phyloP scores from a whole-genome alignment of 208 protist genomes.

The Naegleria gruberi region DNA sequence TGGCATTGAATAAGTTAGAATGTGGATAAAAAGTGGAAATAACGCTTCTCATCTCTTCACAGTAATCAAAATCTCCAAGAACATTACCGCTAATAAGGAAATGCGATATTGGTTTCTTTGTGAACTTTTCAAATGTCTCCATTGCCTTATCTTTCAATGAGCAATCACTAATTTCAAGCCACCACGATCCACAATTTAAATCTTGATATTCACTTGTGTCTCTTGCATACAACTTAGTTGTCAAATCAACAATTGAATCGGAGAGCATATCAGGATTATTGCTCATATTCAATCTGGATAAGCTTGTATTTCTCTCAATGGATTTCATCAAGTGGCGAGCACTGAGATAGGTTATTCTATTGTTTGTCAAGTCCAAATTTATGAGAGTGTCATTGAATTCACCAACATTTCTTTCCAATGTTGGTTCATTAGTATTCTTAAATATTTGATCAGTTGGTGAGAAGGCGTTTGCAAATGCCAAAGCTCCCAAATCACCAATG shows the following conservation, averaged over 20 bases:
- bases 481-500: conserved; percentile 46
- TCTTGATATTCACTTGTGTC: background rate
- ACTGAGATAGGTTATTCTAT: background rate
- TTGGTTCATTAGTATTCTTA: background rate
- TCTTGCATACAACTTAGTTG: background rate
- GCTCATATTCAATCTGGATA: background rate
- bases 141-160: background rate
- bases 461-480: conserved; percentile 33
- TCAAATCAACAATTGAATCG: background rate
- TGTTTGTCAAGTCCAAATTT: background rate
- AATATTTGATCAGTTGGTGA: background rate
- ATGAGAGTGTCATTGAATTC: background rate
- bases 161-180: background rate
- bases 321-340: background rate
- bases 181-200: background rate
- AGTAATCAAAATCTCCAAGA: background rate
- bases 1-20: background rate
- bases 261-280: background rate
- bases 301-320: background rate
- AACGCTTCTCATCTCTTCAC: background rate
- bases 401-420: background rate
- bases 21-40: background rate
- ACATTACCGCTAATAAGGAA: background rate
- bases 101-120: background rate
- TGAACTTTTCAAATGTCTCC: background rate